Percentiles rank a stretch among this genome's conserved stretches.
These are phyloP conservation scores for Populus nigra DNA, from an alignment of 345 rosid species.

Conservation along the genomic window DNA sequence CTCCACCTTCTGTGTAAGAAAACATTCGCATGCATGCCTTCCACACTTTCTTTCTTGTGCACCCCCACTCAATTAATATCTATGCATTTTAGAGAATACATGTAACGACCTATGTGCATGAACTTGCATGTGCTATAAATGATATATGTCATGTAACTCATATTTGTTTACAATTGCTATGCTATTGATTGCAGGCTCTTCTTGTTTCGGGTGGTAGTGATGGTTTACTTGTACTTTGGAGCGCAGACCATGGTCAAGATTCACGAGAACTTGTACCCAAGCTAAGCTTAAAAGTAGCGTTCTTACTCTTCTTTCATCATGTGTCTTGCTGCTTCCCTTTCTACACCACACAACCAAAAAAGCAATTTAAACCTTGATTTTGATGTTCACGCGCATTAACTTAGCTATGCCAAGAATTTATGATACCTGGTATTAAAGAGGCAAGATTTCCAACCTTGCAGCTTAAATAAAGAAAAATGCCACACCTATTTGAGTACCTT, in stretches of 20 bases:
- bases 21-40: too few species aligned
- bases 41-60: too few species aligned
- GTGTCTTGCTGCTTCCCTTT: background rate
- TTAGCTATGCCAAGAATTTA: background rate
- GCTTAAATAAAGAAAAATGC: background rate
- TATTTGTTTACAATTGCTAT: constrained; percentile 5
- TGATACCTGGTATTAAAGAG: background rate
- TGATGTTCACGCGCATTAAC: background rate
- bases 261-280: constrained; percentile 97
- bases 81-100: background rate
- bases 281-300: constrained; percentile 78
- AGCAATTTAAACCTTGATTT: background rate
- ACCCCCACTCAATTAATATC: background rate
- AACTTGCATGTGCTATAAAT: background rate
- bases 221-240: constrained; percentile 93
- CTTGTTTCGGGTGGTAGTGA: constrained; percentile 98
- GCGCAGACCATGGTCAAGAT: constrained; percentile 92
- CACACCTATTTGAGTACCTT: background rate
- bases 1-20: too few species aligned
- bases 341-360: background rate
- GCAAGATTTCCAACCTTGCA: background rate
- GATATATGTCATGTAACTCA: background rate
- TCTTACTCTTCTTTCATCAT: background rate
- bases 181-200: constrained; percentile 60
- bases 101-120: too few species aligned